Base-by-base conservation (phyloP, 1,284 basidiomycete genomes). In the Austroboletus novae-zelandiae region DNA sequence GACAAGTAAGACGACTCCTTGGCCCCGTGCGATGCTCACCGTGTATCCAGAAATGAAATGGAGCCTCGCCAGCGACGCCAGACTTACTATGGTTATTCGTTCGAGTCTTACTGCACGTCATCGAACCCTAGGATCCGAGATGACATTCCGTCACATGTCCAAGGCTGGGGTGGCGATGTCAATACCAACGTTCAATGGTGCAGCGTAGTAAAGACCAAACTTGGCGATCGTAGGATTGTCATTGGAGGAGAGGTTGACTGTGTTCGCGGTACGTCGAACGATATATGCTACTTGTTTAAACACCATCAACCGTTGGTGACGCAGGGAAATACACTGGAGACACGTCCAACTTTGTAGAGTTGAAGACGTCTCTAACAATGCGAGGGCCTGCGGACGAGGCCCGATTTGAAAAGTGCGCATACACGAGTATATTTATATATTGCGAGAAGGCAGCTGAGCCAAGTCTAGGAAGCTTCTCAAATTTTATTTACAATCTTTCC, bases 161-260 rank as follows among this genome's bases (percentile, higher is more conserved):
- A 66, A 8, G 85, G 84, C 1, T 95, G 93, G 91, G 80, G 88
- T 47, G 91, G 89, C 0, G 85, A 91, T 55, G 91, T 98, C 9
- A 84, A 98, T 65, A 97, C 92, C 5, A 98, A 98, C 62, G 83
- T 92, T 0, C 95, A 98, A 66, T 98, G 94, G 94, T 98, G 95
- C 65, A 88, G 84, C 55, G 84, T 99, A 25, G 89, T 96, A 41
- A 90, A 92, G 65, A 94, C 93, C 3, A 92, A 91, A 53, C 79
- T 98, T 5, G 92, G 88, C 1, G 77, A 84, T 46, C 80, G 80
- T 34, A 80, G 93, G n/a, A 73, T 97, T 43, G 75, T 96, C 47
- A 83, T 98, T 31, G 95, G 94, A 0, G 96, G 96, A 13, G 95
- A 98, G 70, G 95, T 98, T 1, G 95, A 99, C 67, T 98, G 95